Evolutionary conservation across 129 eudicot species (phyloP).

Genomic region (Saussurea involucrata): DNA sequence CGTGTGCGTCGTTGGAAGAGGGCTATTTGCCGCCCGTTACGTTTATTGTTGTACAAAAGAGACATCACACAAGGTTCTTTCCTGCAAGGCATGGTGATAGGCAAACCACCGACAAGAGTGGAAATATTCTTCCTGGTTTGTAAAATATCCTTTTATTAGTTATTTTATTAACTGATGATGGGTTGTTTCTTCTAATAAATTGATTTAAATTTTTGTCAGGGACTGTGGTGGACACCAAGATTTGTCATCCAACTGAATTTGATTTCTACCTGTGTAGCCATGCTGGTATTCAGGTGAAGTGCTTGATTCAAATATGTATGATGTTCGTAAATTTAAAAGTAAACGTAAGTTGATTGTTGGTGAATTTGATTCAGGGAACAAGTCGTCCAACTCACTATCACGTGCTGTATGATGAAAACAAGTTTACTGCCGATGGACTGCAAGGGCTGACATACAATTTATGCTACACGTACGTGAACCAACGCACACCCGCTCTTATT

Average conservation of each 20-base stretch:
- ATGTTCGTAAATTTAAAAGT: not conserved
- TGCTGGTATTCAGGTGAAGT: slow-evolving; percentile 80
- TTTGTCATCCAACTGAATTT: slow-evolving; percentile 73
- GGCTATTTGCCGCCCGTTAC: slow-evolving; percentile 63
- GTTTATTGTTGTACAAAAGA: slow-evolving; percentile 81
- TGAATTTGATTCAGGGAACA: slow-evolving; percentile 53
- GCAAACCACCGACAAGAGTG: slow-evolving; percentile 59
- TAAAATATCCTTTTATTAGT: not conserved
- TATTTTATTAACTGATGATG: not conserved
- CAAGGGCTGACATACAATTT: slow-evolving; percentile 61
- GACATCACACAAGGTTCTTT: slow-evolving; percentile 88
- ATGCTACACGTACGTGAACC: slow-evolving; percentile 60
- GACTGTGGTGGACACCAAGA: slow-evolving; percentile 65
- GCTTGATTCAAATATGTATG: not conserved
- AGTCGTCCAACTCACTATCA: slow-evolving; percentile 88
- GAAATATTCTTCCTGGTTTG: slow-evolving; percentile 81
- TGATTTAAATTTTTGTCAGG: slow-evolving; percentile 31
- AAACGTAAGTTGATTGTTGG: not conserved
- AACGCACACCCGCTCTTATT: not conserved
- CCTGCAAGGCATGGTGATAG: slow-evolving; percentile 44
- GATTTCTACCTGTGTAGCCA: slow-evolving; percentile 87
- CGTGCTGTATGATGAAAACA: slow-evolving; percentile 78
- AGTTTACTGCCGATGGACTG: slow-evolving; percentile 58
- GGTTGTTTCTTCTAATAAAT: not conserved
- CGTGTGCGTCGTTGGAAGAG: slow-evolving; percentile 66